These are phyloP conservation scores for Apium graveolens DNA, from an alignment of 129 eudicot genomes.

Conservation along the genomic window DNA sequence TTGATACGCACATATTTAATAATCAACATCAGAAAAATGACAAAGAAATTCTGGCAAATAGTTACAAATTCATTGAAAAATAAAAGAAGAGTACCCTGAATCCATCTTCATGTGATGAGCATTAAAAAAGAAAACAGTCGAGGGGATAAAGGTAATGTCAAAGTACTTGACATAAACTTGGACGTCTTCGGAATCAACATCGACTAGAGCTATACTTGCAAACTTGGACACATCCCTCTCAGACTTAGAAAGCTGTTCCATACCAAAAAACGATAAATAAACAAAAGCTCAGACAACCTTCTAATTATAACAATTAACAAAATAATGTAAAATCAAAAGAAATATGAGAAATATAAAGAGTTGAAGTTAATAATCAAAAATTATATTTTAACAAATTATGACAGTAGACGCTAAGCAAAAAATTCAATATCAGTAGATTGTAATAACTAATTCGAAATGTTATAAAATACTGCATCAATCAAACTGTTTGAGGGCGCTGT, in stretches of 20 bases:
- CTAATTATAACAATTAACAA: background rate
- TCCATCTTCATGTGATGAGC: constrained; percentile 99
- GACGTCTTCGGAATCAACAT: constrained; percentile 71
- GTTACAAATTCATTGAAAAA: background rate
- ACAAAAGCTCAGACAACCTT: background rate
- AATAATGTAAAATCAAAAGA: background rate
- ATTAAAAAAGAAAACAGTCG: constrained; percentile 80
- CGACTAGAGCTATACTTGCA: constrained; percentile 67
- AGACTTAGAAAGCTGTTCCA: constrained; percentile 70
- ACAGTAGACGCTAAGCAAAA: background rate
- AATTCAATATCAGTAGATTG: background rate
- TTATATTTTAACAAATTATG: background rate
- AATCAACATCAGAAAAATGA: background rate
- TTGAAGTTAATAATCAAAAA: background rate
- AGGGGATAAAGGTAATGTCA: constrained; percentile 78
- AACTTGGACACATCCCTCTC: constrained; percentile 81
- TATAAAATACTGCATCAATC: too few species aligned
- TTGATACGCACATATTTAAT: background rate
- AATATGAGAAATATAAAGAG: background rate
- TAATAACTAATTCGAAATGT: too few species aligned
- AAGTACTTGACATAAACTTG: constrained; percentile 84
- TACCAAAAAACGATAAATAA: background rate
- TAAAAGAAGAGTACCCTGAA: constrained; percentile 52
- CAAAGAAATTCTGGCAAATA: background rate
- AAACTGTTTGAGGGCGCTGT: background rate